Percentiles rank a stretch among this genome's conserved stretches.
Evolutionary conservation across 2,329 filamentous ascomycete genomes (phyloP).

Genomic region (Neonectria ditissima): DNA sequence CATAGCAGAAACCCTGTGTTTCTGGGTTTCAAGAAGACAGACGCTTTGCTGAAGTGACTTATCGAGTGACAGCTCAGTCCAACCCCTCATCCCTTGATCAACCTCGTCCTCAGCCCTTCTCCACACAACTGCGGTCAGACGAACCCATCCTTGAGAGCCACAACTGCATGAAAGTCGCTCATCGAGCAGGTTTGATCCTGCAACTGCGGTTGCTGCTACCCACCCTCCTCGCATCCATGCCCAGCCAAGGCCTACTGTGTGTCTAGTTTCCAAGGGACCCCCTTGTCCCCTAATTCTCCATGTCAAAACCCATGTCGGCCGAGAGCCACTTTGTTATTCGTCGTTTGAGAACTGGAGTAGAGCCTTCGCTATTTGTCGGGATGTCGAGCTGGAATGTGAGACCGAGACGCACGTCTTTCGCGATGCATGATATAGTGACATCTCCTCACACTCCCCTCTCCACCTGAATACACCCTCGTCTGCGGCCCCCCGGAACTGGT

Average conservation of each 20-base stretch:
- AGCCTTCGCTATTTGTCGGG: neutral
- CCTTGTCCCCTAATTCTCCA: slow-evolving; percentile 3
- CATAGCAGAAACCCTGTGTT: neutral
- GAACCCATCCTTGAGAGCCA: neutral
- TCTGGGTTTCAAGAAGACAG: no score
- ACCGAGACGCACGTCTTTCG: slow-evolving; percentile 2
- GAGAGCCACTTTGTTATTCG: slow-evolving; percentile 10
- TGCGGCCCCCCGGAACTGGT: neutral
- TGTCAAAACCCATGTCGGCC: slow-evolving; percentile 4
- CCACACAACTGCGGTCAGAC: slow-evolving; percentile 4
- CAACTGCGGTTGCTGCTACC: neutral
- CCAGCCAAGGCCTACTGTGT: neutral
- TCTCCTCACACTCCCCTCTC: slow-evolving; percentile 8
- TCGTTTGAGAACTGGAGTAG: neutral
- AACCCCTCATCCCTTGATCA: neutral
- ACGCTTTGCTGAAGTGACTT: neutral
- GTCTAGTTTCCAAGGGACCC: slow-evolving; percentile 1
- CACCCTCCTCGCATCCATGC: neutral
- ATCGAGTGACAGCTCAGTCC: neutral
- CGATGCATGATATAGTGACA: neutral
- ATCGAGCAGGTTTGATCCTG: neutral
- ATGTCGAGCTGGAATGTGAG: slow-evolving; percentile 7
- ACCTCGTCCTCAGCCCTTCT: neutral
- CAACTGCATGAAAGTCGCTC: neutral
- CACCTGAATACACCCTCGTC: neutral